phyloP scores from a whole-genome alignment of 768 basidiomycete species.

The Hypholoma sublateritium region DNA sequence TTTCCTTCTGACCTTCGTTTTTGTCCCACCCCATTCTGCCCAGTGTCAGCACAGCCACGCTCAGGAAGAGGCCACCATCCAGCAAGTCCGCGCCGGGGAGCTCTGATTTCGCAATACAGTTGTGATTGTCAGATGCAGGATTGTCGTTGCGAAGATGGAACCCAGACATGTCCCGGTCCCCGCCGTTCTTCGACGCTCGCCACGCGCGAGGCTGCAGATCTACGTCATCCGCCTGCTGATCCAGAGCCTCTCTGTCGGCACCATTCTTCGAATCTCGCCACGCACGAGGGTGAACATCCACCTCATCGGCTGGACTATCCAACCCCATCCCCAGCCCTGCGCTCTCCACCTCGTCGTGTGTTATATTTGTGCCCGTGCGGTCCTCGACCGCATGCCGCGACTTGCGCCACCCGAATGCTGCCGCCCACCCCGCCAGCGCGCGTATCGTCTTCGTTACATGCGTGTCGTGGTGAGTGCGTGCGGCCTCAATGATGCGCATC shows the following conservation, averaged over 20 bases:
- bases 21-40: conserved; percentile 38
- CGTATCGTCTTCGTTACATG: conserved; percentile 39
- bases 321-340: background rate
- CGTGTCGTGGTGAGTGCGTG: conserved; percentile 59
- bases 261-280: conserved; percentile 8
- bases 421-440: conserved; percentile 29
- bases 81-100: conserved; percentile 50
- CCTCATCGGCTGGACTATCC: no score
- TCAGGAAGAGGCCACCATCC: conserved; percentile 66
- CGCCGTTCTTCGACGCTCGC: background rate
- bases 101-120: conserved; percentile 22
- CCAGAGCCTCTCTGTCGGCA: background rate
- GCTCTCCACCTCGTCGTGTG: background rate
- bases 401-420: conserved; percentile 6
- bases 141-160: background rate
- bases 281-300: background rate
- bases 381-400: conserved; percentile 11
- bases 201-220: background rate
- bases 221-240: background rate
- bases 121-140: background rate
- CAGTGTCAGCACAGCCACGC: conserved; percentile 52
- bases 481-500: conserved; percentile 53
- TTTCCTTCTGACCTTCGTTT: conserved; percentile 30
- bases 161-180: background rate
- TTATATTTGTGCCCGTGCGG: background rate